Conservation (phyloP, 257 asterid genomes). For the Plantago elongata region DNA sequence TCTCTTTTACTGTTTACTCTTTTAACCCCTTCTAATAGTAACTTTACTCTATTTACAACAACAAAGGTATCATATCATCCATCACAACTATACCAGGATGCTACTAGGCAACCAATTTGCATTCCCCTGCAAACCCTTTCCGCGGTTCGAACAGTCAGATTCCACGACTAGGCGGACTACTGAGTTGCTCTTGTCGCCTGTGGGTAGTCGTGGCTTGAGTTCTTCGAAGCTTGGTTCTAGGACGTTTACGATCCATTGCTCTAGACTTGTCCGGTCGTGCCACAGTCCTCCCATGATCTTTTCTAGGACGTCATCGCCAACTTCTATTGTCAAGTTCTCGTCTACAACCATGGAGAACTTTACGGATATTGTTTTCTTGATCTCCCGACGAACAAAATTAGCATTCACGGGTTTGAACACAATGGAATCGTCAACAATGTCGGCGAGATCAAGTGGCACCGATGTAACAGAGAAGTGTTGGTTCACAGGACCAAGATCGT, state of each 20-base stretch:
- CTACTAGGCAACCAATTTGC: conserved; percentile 70
- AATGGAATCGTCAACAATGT: conserved; percentile 61
- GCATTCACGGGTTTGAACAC: conserved; percentile 65
- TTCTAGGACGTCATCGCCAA: conserved; percentile 62
- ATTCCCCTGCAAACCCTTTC: conserved; percentile 17
- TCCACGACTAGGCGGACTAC: conserved; percentile 56
- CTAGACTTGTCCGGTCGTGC: conserved; percentile 55
- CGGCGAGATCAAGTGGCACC: conserved; percentile 68
- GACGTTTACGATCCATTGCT: conserved; percentile 61
- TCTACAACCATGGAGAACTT: conserved; percentile 48
- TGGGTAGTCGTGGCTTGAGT: conserved; percentile 33
- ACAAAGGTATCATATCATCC: too few species aligned
- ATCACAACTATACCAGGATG: conserved; percentile 31
- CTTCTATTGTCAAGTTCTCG: conserved; percentile 40
- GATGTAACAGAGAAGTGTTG: conserved; percentile 43
- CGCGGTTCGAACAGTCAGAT: conserved; percentile 29
- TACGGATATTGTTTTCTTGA: conserved; percentile 57
- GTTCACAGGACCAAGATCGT: conserved; percentile 41
- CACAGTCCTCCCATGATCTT: conserved; percentile 70
- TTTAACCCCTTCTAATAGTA: conserved; percentile 22
- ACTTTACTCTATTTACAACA: conserved; percentile 49
- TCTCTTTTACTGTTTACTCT: conserved; percentile 19
- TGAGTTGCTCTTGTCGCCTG: conserved; percentile 15
- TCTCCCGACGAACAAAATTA: conserved; percentile 57
- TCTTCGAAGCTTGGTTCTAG: conserved; percentile 53